Percentiles rank a stretch among this genome's conserved stretches.
phyloP scores from a whole-genome alignment of 1,284 basidiomycete genomes.

The Fomitiporia mediterranea region DNA sequence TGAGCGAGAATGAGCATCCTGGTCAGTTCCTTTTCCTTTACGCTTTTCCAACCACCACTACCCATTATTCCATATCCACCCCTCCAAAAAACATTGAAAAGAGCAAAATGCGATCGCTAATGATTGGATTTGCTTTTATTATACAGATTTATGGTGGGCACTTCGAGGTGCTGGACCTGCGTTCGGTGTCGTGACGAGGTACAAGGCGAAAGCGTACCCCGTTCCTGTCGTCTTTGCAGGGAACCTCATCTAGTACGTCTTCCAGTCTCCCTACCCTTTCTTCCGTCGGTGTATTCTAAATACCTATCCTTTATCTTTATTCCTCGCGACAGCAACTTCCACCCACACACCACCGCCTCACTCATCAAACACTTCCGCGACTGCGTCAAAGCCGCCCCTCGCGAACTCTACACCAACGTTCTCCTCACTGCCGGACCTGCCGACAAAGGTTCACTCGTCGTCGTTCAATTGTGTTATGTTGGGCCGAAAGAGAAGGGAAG shows the following conservation, averaged over 20 bases:
- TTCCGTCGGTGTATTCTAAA: too few species aligned
- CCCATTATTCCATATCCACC: too few species aligned
- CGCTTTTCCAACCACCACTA: background rate
- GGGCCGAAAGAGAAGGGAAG: conserved; percentile 72
- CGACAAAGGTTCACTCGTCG: conserved; percentile 75
- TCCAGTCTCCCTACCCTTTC: conserved; percentile 11
- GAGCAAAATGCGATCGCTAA: too few species aligned
- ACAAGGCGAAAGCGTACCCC: conserved; percentile 81
- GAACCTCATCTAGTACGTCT: conserved; percentile 75
- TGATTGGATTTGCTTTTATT: background rate
- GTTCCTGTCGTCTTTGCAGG: conserved; percentile 87
- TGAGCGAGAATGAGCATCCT: conserved; percentile 61
- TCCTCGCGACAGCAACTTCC: conserved; percentile 61
- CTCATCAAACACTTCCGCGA: conserved; percentile 90
- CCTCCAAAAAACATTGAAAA: too few species aligned
- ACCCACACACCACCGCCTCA: conserved; percentile 76
- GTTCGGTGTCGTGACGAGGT: conserved; percentile 80
- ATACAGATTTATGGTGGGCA: conserved; percentile 83
- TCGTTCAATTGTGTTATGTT: conserved; percentile 86
- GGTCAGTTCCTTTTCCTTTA: conserved; percentile 36
- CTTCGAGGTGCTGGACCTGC: conserved; percentile 81
- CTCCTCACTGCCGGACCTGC: conserved; percentile 85
- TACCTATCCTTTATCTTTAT: conserved; percentile 11
- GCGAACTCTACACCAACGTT: conserved; percentile 84
- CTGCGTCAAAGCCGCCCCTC: conserved; percentile 82